Evolutionary conservation across 192 early-diverging fungal genomes (phyloP).

Genomic region (Coemansia sp.): DNA sequence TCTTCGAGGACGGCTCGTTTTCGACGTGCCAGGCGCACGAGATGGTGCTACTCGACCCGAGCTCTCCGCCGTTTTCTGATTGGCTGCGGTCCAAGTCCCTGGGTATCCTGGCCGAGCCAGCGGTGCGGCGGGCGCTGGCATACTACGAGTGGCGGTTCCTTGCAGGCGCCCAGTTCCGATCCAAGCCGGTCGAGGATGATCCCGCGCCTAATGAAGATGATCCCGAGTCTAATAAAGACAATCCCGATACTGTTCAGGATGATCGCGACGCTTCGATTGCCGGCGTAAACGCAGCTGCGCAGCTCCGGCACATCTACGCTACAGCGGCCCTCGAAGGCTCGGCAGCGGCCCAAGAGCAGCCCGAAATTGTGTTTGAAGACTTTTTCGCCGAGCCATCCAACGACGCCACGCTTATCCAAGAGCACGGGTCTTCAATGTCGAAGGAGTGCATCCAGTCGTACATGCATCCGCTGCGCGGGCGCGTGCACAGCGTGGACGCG

Average conservation of each 20-base stretch:
- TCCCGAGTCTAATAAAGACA: too few relatives aligned
- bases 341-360: conserved; percentile 10
- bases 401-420: background rate
- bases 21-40: conserved; percentile 32
- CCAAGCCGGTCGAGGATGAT: background rate
- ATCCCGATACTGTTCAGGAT: too few relatives aligned
- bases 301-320: conserved; percentile 9
- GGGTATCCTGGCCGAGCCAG: conserved; percentile 10
- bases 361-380: conserved; percentile 34
- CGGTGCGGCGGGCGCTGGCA: conserved; percentile 42
- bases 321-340: background rate
- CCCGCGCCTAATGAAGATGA: too few relatives aligned
- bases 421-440: background rate
- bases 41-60: conserved; percentile 26
- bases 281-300: conserved; percentile 21
- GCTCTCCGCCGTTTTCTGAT: background rate
- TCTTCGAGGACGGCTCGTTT: conserved; percentile 47
- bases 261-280: conserved; percentile 6
- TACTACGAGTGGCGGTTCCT: conserved; percentile 47
- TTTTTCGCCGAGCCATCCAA: conserved; percentile 15
- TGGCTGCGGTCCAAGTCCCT: conserved; percentile 5
- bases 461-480: conserved; percentile 13
- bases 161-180: background rate
- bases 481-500: conserved; percentile 21
- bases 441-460: conserved; percentile 30